Evolutionary conservation across 441 rosid genomes (phyloP).

Genomic region (Capsella rubella): DNA sequence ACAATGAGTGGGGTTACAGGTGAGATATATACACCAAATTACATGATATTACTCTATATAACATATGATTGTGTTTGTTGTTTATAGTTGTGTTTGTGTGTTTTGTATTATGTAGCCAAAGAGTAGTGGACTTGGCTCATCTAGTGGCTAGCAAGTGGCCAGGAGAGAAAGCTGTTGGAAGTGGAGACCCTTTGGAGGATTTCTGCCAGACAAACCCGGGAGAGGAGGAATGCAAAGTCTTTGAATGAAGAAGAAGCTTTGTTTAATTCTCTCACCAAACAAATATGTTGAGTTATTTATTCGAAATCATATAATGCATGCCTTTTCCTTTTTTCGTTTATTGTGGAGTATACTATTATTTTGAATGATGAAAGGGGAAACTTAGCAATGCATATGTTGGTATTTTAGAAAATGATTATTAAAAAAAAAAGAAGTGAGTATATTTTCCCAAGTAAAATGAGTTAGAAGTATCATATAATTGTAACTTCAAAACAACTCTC

Average conservation of each 20-base stretch:
- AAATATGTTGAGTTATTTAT: slow-evolving; percentile 10
- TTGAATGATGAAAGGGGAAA: too few species aligned
- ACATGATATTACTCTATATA: too few species aligned
- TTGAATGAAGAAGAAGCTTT: slow-evolving; percentile 49
- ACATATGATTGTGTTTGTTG: too few species aligned
- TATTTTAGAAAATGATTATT: too few species aligned
- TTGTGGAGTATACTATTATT: too few species aligned
- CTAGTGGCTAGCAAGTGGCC: slow-evolving; percentile 91
- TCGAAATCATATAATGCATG: slow-evolving; percentile 8
- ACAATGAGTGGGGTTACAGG: slow-evolving; percentile 99
- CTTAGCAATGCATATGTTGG: too few species aligned
- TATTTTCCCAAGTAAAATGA: too few species aligned
- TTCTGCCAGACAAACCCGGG: slow-evolving; percentile 93
- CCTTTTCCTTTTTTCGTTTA: not conserved
- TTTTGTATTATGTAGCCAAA: slow-evolving; percentile 59
- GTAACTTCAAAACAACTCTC: too few species aligned
- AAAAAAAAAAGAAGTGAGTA: too few species aligned
- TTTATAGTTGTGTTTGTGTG: not conserved
- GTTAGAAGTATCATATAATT: too few species aligned
- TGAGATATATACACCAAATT: slow-evolving; percentile 27
- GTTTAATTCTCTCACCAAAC: slow-evolving; percentile 16
- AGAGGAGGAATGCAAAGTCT: slow-evolving; percentile 92
- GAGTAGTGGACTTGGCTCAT: slow-evolving; percentile 99
- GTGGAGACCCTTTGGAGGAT: slow-evolving; percentile 94
- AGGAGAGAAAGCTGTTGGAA: slow-evolving; percentile 59